Percentiles rank a stretch among this genome's conserved stretches.
Conservation (phyloP, 2,329 filamentous ascomycete genomes). For the Aotearoamyces nothofagi region DNA sequence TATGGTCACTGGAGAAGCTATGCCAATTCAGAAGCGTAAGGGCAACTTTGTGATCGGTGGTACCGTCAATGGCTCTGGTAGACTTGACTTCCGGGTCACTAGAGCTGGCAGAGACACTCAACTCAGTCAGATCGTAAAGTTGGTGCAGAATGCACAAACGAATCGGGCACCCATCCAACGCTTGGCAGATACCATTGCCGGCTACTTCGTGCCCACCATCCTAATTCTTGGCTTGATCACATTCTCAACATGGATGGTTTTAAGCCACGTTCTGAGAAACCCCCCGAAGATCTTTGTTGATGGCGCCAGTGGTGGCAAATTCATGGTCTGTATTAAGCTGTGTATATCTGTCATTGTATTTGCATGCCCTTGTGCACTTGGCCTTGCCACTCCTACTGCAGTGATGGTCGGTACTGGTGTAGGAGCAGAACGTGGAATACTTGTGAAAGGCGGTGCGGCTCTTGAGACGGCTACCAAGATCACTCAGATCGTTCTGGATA, state of each 20-base stretch:
- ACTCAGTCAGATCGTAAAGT: slow-evolving; percentile 91
- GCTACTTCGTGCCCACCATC: slow-evolving; percentile 87
- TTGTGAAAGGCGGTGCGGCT: slow-evolving; percentile 93
- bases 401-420: slow-evolving; percentile 99
- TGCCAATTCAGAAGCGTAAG: slow-evolving; percentile 82
- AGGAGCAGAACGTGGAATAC: slow-evolving; percentile 85
- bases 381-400: slow-evolving; percentile 85
- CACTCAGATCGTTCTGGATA: slow-evolving; percentile 83
- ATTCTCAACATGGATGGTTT: slow-evolving; percentile 85
- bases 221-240: slow-evolving; percentile 71
- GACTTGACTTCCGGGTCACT: slow-evolving; percentile 83
- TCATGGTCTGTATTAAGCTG: slow-evolving; percentile 94
- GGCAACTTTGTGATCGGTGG: slow-evolving; percentile 74
- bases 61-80: slow-evolving; percentile 87
- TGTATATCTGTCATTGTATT: slow-evolving; percentile 99
- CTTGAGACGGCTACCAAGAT: slow-evolving; percentile 83
- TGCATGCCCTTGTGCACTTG: slow-evolving; percentile 92
- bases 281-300: slow-evolving; percentile 82
- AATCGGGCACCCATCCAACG: slow-evolving; percentile 88
- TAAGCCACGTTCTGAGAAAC: slow-evolving; percentile 70
- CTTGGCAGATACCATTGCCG: slow-evolving; percentile 78
- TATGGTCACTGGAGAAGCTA: slow-evolving; percentile 96
- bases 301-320: slow-evolving; percentile 68
- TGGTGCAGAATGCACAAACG: slow-evolving; percentile 96
- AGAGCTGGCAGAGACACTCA: slow-evolving; percentile 90